Conservation (phyloP, 75 land plant species). For the Pinus tabuliformis region DNA sequence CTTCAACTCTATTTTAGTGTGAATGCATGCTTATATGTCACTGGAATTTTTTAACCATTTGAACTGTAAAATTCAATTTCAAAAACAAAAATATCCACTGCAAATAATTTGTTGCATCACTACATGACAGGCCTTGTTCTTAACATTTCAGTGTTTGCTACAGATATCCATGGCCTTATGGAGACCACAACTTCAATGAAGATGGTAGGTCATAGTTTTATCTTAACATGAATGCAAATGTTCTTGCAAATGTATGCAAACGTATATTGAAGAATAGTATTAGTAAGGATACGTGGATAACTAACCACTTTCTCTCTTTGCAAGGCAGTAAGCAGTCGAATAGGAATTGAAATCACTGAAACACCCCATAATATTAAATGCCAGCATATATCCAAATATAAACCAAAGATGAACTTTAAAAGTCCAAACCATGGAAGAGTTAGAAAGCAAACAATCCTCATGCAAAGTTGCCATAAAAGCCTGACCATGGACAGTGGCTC, state of each 20-base stretch:
- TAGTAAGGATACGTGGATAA: background rate
- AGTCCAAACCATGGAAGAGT: background rate
- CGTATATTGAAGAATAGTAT: background rate
- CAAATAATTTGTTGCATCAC: background rate
- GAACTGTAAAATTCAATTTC: background rate
- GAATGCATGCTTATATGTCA: background rate
- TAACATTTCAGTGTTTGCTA: background rate
- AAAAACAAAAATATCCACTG: background rate
- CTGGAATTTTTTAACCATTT: no score
- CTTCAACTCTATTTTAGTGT: background rate
- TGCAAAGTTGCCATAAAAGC: constrained; percentile 2
- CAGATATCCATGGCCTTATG: background rate
- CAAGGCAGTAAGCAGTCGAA: constrained; percentile 34
- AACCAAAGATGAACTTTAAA: no score
- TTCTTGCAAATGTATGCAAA: background rate
- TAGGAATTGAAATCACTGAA: constrained; percentile 23
- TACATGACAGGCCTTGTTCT: background rate
- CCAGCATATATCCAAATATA: no score
- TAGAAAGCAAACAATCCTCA: no score
- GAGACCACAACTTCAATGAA: background rate
- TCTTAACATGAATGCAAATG: background rate
- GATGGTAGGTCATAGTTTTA: background rate
- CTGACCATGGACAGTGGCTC: constrained; percentile 19
- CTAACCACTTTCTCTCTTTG: constrained; percentile 34
- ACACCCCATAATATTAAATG: constrained; percentile 3